A percentile compares a stretch with the other conserved stretches of the same genome.
Evolutionary conservation across 495 filamentous ascomycete species (phyloP).

Genomic region (Aspergillus campestris): DNA sequence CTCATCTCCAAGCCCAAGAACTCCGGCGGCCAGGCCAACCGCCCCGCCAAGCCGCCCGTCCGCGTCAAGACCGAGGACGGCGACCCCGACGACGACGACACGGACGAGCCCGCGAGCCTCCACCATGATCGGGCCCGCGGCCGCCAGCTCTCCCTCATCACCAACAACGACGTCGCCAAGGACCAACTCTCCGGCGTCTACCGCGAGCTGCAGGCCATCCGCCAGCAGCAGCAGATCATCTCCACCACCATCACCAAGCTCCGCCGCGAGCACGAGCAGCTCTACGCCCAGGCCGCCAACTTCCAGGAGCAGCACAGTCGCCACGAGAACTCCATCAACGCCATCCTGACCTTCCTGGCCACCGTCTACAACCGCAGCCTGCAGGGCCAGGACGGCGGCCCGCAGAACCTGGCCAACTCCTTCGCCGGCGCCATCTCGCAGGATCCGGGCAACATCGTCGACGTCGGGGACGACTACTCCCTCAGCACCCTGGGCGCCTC

Average conservation of each 20-base stretch:
- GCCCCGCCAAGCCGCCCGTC: conserved; percentile 34
- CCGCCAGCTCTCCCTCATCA: conserved; percentile 35
- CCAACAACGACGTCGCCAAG: conserved; percentile 49
- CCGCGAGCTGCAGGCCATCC: conserved; percentile 68
- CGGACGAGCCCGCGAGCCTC: conserved; percentile 35
- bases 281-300: conserved; percentile 80
- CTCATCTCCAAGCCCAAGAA: conserved; percentile 95
- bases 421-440: conserved; percentile 62
- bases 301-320: conserved; percentile 90
- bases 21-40: conserved; percentile 40
- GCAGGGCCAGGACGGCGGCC: conserved; percentile 46
- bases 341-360: conserved; percentile 91
- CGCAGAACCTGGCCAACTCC: conserved; percentile 62
- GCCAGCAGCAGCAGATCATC: conserved; percentile 78
- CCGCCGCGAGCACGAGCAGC: conserved; percentile 74
- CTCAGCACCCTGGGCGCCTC: conserved; percentile 27
- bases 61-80: conserved; percentile 64
- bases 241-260: conserved; percentile 68
- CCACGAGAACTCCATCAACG: conserved; percentile 96
- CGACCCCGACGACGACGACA: conserved; percentile 64
- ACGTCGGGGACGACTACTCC: conserved; percentile 57
- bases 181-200: conserved; percentile 72
- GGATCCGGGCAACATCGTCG: conserved; percentile 56
- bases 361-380: conserved; percentile 86
- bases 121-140: conserved; percentile 29